These are phyloP conservation scores for Flaveria brownii DNA, from an alignment of 129 eudicot species.

Conservation along the genomic window DNA sequence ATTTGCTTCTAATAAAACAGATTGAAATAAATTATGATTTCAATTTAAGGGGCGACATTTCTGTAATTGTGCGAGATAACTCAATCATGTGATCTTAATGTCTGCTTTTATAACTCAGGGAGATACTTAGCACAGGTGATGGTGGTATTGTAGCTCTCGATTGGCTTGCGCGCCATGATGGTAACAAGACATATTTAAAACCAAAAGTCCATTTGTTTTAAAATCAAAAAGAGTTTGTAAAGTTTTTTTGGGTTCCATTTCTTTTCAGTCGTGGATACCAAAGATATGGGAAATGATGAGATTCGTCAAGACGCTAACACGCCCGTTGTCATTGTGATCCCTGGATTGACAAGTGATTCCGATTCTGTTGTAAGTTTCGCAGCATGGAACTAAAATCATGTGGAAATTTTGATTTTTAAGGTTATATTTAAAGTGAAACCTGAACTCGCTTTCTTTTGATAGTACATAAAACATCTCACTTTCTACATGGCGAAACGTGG, in stretches of 20 bases:
- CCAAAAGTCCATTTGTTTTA: not conserved
- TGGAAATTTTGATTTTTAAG: not conserved
- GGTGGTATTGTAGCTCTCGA: constrained; percentile 96
- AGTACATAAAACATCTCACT: constrained; percentile 80
- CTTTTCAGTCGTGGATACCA: constrained; percentile 40
- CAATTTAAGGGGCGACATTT: not conserved
- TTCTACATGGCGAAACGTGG: constrained; percentile 71
- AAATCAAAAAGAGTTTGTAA: not conserved
- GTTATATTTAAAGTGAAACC: not conserved
- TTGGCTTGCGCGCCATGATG: constrained; percentile 60
- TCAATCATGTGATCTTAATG: not conserved
- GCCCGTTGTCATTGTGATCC: constrained; percentile 77
- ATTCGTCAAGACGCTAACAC: constrained; percentile 49
- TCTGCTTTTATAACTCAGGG: constrained; percentile 41
- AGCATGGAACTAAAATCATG: not conserved
- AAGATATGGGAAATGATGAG: constrained; percentile 34
- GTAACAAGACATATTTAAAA: constrained; percentile 30
- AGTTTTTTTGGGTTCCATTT: not conserved
- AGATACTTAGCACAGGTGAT: constrained; percentile 60
- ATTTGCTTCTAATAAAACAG: not conserved
- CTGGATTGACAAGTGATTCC: constrained; percentile 86
- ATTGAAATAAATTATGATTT: not conserved
- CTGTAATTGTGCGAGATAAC: not conserved
- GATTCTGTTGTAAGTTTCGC: constrained; percentile 61
- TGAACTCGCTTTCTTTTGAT: constrained; percentile 16